A percentile compares a stretch with the other conserved stretches of the same genome.
phyloP scores from a whole-genome alignment of 2,329 filamentous ascomycete genomes.

The Calonectria honghensis region DNA sequence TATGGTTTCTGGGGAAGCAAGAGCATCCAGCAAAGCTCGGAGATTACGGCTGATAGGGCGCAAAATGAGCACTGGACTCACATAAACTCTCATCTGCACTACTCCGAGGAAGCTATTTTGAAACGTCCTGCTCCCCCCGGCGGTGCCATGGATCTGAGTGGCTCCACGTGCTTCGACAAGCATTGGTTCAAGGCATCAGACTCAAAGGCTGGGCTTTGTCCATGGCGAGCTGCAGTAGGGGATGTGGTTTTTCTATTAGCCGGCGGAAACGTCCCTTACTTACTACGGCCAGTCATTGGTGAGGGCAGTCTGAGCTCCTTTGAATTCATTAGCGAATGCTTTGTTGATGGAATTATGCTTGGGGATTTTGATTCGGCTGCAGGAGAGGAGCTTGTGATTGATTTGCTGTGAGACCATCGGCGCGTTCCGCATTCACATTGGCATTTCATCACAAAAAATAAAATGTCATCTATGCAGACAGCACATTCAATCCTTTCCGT shows the following conservation, averaged over 20 bases:
- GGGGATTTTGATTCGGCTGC: neutral
- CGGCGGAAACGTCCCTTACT: conserved; percentile 44
- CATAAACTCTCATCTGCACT: conserved; percentile 39
- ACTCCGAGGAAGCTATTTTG: neutral
- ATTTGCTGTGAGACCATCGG: neutral
- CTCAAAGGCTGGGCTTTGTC: conserved; percentile 40
- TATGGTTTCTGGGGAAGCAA: conserved; percentile 39
- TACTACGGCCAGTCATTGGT: conserved; percentile 9
- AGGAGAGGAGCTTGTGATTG: neutral
- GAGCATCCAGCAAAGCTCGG: neutral
- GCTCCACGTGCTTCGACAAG: conserved; percentile 34
- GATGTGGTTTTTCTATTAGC: conserved; percentile 39
- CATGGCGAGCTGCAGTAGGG: conserved; percentile 41
- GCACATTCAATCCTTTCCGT: neutral
- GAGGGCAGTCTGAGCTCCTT: neutral
- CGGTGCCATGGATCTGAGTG: accelerated
- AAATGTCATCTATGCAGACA: neutral
- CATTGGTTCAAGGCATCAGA: conserved; percentile 42
- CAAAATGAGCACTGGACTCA: conserved; percentile 41
- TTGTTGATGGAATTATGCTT: neutral
- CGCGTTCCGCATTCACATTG: neutral
- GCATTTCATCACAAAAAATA: neutral
- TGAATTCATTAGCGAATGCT: neutral
- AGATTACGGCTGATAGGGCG: conserved; percentile 2
- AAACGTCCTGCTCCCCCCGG: neutral